phyloP scores from a whole-genome alignment of 768 basidiomycete species.

The Boletellus ananas region DNA sequence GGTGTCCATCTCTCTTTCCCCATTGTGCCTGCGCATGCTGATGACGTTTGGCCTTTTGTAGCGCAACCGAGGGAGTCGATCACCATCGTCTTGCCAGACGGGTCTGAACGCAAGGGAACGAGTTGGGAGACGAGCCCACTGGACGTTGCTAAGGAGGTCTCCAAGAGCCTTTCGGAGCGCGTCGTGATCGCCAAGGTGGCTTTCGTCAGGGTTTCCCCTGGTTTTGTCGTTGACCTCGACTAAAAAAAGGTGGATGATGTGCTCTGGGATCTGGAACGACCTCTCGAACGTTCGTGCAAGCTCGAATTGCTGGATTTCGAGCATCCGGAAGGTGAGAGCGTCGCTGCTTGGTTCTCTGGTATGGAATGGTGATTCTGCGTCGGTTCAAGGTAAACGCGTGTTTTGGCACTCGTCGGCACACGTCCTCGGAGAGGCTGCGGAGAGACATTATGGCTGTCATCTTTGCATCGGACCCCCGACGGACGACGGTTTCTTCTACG shows the following conservation, averaged over 20 bases:
- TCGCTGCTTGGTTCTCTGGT: background rate
- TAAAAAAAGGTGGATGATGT: slow-evolving; percentile 66
- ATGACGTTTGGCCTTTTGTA: background rate
- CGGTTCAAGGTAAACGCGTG: slow-evolving; percentile 75
- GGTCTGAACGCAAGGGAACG: slow-evolving; percentile 74
- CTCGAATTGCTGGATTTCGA: slow-evolving; percentile 92
- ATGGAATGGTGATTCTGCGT: no score
- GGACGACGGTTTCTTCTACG: slow-evolving; percentile 99
- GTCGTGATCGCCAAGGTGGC: slow-evolving; percentile 88
- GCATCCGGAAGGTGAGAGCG: slow-evolving; percentile 67
- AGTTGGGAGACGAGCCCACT: slow-evolving; percentile 96
- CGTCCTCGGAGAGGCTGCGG: slow-evolving; percentile 93
- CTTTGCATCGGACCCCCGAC: slow-evolving; percentile 96
- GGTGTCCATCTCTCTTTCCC: slow-evolving; percentile 37
- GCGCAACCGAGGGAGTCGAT: slow-evolving; percentile 84
- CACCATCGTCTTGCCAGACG: slow-evolving; percentile 80
- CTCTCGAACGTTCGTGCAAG: slow-evolving; percentile 79
- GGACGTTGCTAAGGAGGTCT: slow-evolving; percentile 84
- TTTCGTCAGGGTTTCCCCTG: background rate
- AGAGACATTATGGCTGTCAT: slow-evolving; percentile 95
- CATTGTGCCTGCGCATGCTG: background rate
- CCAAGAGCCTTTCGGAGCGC: slow-evolving; percentile 82
- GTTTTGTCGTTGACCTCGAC: background rate
- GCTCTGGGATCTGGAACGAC: slow-evolving; percentile 94
- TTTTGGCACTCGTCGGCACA: slow-evolving; percentile 99